A percentile compares a stretch with the other conserved stretches of the same genome.
These are phyloP conservation scores for Cucurbita pepo DNA, from an alignment of 306 rosid species.

Conservation along the genomic window DNA sequence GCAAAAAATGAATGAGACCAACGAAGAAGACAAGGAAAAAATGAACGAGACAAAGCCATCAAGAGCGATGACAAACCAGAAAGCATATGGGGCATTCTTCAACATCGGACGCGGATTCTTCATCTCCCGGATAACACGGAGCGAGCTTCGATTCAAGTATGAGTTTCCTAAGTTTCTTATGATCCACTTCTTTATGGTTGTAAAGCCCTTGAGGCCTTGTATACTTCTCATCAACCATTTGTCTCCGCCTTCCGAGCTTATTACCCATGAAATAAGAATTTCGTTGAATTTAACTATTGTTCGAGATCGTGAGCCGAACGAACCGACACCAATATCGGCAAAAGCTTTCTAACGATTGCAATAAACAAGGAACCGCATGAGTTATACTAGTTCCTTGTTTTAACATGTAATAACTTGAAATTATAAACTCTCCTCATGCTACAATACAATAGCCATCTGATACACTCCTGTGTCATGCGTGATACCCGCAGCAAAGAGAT, in stretches of 20 bases:
- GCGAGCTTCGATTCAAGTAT: conserved; percentile 93
- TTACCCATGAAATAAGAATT: conserved; percentile 66
- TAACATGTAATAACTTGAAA: not conserved
- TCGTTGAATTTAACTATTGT: conserved; percentile 4
- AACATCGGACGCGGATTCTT: conserved; percentile 41
- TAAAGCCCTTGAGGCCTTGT: conserved; percentile 94
- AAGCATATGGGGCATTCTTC: conserved; percentile 99
- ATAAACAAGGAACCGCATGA: conserved; percentile 5
- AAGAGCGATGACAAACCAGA: conserved; percentile 42
- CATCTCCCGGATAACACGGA: conserved; percentile 95
- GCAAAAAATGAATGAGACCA: not conserved
- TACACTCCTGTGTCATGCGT: not conserved
- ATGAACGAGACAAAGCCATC: not conserved
- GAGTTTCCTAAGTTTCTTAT: conserved; percentile 87
- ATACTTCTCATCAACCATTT: conserved; percentile 81
- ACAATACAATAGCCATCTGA: not conserved
- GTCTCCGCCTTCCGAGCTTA: conserved; percentile 90
- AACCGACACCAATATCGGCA: conserved; percentile 13
- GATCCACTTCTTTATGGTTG: conserved; percentile 94
- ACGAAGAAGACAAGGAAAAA: not conserved
- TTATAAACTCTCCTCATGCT: not conserved
- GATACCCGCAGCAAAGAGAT: not conserved
- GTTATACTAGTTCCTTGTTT: not conserved
- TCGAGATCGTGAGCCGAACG: conserved; percentile 17
- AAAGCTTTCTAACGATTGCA: conserved; percentile 10